Evolutionary conservation across 2,329 filamentous ascomycete species (phyloP).

Genomic region (Microcyclospora tardicrescens): DNA sequence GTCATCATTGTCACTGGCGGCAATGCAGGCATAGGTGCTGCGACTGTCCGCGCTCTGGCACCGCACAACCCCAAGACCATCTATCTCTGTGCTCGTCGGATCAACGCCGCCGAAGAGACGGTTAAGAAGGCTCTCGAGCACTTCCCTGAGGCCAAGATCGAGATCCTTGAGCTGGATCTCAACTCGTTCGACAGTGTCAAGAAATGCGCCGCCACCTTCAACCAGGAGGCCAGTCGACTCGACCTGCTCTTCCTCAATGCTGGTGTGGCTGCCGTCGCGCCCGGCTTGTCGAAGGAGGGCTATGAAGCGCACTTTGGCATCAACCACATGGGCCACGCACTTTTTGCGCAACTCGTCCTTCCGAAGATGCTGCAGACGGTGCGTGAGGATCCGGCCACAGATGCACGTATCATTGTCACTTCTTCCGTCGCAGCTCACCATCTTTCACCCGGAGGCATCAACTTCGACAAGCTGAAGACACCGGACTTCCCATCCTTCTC

Average conservation of each 20-base stretch:
- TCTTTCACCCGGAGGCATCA: constrained; percentile 7
- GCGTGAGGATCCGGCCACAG: constrained; percentile 19
- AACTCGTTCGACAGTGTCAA: constrained; percentile 29
- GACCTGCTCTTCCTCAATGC: constrained; percentile 37
- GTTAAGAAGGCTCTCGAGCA: constrained; percentile 25
- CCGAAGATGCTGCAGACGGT: constrained; percentile 28
- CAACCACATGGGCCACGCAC: constrained; percentile 39
- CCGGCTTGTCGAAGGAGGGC: constrained; percentile 31
- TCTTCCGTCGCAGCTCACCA: constrained; percentile 21
- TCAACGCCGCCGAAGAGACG: constrained; percentile 27
- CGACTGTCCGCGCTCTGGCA: constrained; percentile 31
- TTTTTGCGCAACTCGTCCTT: constrained; percentile 21
- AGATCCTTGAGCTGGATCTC: constrained; percentile 31
- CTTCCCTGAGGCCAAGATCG: constrained; percentile 23
- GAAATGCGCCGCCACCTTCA: constrained; percentile 27
- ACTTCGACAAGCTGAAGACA: constrained; percentile 22
- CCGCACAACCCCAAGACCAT: constrained; percentile 32
- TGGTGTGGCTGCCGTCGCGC: constrained; percentile 27
- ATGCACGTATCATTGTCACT: constrained; percentile 35
- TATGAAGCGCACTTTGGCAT: constrained; percentile 40
- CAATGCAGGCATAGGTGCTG: constrained; percentile 35
- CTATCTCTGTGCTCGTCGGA: constrained; percentile 33
- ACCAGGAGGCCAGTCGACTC: constrained; percentile 24
- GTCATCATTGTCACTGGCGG: constrained; percentile 33
- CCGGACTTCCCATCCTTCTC: constrained; percentile 14